Evolutionary conservation across 345 rosid genomes (phyloP).

Genomic region (Heritiera littoralis): DNA sequence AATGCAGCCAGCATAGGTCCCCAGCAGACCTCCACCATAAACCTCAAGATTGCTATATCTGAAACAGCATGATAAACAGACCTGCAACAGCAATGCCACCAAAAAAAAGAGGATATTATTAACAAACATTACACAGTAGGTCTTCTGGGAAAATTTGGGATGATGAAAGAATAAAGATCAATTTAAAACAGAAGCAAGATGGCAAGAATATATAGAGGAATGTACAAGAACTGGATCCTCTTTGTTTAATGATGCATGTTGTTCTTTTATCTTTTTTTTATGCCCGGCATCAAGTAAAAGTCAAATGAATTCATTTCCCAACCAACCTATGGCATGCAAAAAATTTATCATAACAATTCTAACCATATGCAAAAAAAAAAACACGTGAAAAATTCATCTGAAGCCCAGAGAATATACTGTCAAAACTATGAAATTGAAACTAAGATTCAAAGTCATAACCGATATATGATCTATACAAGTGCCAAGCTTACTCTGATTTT

Average conservation of each 20-base stretch:
- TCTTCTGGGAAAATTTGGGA: neutral
- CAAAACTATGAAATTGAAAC: conserved; percentile 1
- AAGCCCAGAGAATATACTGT: neutral
- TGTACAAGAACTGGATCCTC: neutral
- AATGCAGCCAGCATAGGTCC: conserved; percentile 98
- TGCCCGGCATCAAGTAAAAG: neutral
- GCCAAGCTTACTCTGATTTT: conserved; percentile 76
- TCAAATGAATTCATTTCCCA: conserved; percentile 6
- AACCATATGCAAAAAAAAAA: neutral
- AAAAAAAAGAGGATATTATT: neutral
- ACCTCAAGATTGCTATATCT: conserved; percentile 84
- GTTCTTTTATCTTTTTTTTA: neutral
- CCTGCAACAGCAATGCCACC: conserved; percentile 44
- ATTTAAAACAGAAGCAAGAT: conserved; percentile 3
- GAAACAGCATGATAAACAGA: conserved; percentile 74
- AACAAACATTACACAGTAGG: conserved; percentile 9
- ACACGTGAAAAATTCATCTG: neutral
- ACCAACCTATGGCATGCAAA: neutral
- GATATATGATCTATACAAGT: neutral
- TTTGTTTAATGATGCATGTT: conserved; percentile 4
- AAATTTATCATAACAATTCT: neutral
- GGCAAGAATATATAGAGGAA: neutral
- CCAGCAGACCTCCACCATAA: conserved; percentile 98
- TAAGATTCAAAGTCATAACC: neutral
- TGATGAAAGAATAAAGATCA: neutral